Percentiles rank a stretch among this genome's conserved stretches.
Conservation (phyloP, 192 early-diverging fungal species). For the Backusella macrospora region DNA sequence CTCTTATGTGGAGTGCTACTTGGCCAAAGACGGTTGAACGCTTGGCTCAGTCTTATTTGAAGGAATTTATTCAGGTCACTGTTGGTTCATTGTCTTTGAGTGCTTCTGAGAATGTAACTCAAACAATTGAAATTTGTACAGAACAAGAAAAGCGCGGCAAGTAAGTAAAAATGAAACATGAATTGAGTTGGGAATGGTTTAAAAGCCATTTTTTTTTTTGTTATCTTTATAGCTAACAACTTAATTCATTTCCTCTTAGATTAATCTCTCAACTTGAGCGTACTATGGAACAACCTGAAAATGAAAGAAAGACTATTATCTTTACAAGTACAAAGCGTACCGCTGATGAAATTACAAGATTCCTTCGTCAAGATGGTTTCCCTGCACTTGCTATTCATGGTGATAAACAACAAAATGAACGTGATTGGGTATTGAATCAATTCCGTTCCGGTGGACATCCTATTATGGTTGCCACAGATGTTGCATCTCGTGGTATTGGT, state of each 20-base stretch:
- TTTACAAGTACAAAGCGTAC: slow-evolving; percentile 96
- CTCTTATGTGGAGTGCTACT: slow-evolving; percentile 99
- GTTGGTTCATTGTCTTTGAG: slow-evolving; percentile 92
- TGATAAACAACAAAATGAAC: slow-evolving; percentile 94
- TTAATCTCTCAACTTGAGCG: slow-evolving; percentile 81
- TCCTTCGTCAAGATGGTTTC: slow-evolving; percentile 88
- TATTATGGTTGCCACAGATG: slow-evolving; percentile 98
- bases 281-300: slow-evolving; percentile 74
- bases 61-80: slow-evolving; percentile 96
- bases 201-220: no score
- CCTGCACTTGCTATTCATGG: slow-evolving; percentile 95
- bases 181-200: no score
- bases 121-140: slow-evolving; percentile 87
- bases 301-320: slow-evolving; percentile 88
- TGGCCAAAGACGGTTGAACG: slow-evolving; percentile 97
- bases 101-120: slow-evolving; percentile 91
- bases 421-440: slow-evolving; percentile 94
- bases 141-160: slow-evolving; percentile 87
- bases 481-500: slow-evolving; percentile 95
- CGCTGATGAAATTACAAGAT: slow-evolving; percentile 86
- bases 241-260: slow-evolving; percentile 33
- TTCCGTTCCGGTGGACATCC: slow-evolving; percentile 88
- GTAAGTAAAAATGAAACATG: slow-evolving; percentile 45
- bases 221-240: no score
- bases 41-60: slow-evolving; percentile 88